Percentiles rank a stretch among this genome's conserved stretches.
Conservation (phyloP, 331 rosid genomes). For the Malus hybrid region DNA sequence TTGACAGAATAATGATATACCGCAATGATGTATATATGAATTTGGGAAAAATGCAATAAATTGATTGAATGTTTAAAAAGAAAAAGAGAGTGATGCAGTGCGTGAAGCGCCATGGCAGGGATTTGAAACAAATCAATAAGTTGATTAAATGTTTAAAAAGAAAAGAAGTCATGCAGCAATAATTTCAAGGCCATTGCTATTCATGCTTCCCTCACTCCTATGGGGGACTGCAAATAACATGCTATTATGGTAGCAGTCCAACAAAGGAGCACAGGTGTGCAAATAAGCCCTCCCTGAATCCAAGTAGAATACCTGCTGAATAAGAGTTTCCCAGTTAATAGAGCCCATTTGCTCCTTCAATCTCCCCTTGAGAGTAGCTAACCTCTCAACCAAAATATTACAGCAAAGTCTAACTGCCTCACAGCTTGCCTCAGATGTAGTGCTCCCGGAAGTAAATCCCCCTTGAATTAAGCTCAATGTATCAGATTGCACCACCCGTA, state of each 20-base stretch:
- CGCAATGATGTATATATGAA: neutral
- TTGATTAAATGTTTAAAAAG: neutral
- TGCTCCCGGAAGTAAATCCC: conserved; percentile 84
- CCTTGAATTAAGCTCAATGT: conserved; percentile 78
- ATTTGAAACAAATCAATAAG: neutral
- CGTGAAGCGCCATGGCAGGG: neutral
- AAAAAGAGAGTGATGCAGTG: neutral
- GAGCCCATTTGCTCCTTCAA: conserved; percentile 51
- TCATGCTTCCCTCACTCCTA: neutral
- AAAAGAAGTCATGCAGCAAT: neutral
- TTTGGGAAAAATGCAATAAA: neutral
- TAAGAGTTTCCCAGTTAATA: conserved; percentile 68
- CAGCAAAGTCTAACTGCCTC: conserved; percentile 80
- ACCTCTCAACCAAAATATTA: conserved; percentile 69
- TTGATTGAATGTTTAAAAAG: no score
- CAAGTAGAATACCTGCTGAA: conserved; percentile 52
- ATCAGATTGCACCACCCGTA: conserved; percentile 77
- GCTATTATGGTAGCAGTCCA: neutral
- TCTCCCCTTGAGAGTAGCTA: conserved; percentile 49
- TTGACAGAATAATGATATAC: conserved; percentile 6
- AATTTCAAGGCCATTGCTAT: neutral
- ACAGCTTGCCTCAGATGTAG: conserved; percentile 91
- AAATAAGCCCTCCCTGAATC: neutral
- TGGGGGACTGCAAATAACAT: neutral
- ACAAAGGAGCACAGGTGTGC: neutral